A percentile compares a stretch with the other conserved stretches of the same genome.
Evolutionary conservation across 768 basidiomycete genomes (phyloP).

Genomic region (Pleurotus ostreatus): DNA sequence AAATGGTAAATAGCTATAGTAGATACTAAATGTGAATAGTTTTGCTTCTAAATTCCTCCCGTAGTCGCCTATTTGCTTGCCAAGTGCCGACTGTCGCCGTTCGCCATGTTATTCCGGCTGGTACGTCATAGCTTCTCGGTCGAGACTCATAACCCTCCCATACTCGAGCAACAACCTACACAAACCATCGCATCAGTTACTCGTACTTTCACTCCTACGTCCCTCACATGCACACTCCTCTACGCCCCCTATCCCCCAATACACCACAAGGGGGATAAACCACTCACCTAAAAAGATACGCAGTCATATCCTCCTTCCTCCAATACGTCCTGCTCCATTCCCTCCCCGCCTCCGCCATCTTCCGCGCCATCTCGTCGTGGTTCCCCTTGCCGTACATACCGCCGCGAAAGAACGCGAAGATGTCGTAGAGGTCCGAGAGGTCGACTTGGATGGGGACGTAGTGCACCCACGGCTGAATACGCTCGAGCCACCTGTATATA

Average conservation of each 20-base stretch:
- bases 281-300: slow-evolving; percentile 46
- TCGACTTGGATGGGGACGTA: slow-evolving; percentile 63
- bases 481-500: slow-evolving; percentile 41
- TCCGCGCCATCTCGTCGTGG: slow-evolving; percentile 52
- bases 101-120: too few species aligned
- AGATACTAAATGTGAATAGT: too few species aligned
- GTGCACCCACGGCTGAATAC: slow-evolving; percentile 63
- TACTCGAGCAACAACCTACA: slow-evolving; percentile 43
- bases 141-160: slow-evolving; percentile 39
- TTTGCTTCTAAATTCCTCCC: too few species aligned
- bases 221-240: too few species aligned
- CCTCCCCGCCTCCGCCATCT: slow-evolving; percentile 48
- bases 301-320: slow-evolving; percentile 50
- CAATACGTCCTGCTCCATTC: slow-evolving; percentile 49
- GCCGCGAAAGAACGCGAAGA: slow-evolving; percentile 63
- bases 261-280: not conserved
- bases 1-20: too few species aligned
- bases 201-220: too few species aligned
- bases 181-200: not conserved
- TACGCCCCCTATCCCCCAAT: too few species aligned
- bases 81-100: too few species aligned
- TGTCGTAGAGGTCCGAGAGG: slow-evolving; percentile 59
- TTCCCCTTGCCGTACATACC: slow-evolving; percentile 41
- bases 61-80: too few species aligned
- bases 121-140: slow-evolving; percentile 37